A percentile compares a stretch with the other conserved stretches of the same genome.
Conservation (phyloP, 345 rosid genomes). For the Populus pruinosa region DNA sequence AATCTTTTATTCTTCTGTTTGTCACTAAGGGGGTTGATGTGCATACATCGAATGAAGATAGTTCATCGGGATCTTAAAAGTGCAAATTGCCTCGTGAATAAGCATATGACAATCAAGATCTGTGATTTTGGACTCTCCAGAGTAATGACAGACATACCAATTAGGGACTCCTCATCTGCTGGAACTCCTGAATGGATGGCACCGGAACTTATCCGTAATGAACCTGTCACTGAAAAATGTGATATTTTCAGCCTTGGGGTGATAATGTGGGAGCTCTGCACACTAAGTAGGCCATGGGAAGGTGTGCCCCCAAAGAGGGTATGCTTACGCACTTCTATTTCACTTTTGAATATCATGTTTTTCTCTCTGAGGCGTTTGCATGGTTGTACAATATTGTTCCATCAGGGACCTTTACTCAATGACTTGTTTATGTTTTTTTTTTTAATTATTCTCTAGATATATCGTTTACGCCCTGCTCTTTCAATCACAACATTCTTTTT, state of each 20-base stretch:
- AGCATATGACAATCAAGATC: slow-evolving; percentile 85
- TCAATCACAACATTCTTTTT: background rate
- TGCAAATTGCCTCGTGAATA: slow-evolving; percentile 88
- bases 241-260: slow-evolving; percentile 99
- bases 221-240: slow-evolving; percentile 89
- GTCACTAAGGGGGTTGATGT: slow-evolving; percentile 86
- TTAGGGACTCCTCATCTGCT: slow-evolving; percentile 79
- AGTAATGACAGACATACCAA: slow-evolving; percentile 60
- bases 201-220: slow-evolving; percentile 90
- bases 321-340: background rate
- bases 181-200: slow-evolving; percentile 99
- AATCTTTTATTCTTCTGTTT: slow-evolving; percentile 2
- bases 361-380: background rate
- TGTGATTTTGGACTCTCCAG: slow-evolving; percentile 99
- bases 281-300: slow-evolving; percentile 90
- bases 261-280: slow-evolving; percentile 97
- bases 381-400: background rate
- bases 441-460: background rate
- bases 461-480: background rate
- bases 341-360: too few relatives aligned
- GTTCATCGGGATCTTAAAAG: slow-evolving; percentile 86
- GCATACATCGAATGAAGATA: slow-evolving; percentile 95
- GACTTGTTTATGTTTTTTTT: background rate
- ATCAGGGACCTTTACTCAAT: background rate
- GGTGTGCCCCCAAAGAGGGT: slow-evolving; percentile 94